Percentiles rank a stretch among this genome's conserved stretches.
phyloP scores from a whole-genome alignment of 345 rosid genomes.

The Gossypium rotundifolium region DNA sequence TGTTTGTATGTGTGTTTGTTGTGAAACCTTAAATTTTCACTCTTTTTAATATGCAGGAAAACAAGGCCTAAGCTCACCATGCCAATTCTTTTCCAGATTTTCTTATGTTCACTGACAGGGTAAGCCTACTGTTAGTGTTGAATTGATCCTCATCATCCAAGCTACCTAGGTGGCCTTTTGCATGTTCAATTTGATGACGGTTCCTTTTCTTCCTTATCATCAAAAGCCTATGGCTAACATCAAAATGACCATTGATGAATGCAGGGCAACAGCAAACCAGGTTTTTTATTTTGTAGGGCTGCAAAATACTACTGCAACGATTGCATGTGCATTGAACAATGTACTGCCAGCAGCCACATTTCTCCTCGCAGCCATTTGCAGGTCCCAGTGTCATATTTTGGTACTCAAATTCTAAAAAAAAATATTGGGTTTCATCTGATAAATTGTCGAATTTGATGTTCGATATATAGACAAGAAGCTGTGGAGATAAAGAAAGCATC shows the following conservation, averaged over 20 bases:
- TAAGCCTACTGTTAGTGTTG: constrained; percentile 15
- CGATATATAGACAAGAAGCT: constrained; percentile 54
- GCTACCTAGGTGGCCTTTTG: background rate
- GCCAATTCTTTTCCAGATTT: constrained; percentile 45
- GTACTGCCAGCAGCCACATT: constrained; percentile 78
- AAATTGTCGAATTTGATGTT: background rate
- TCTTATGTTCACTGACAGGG: constrained; percentile 90
- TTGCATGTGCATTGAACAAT: constrained; percentile 81
- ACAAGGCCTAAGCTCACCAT: constrained; percentile 65
- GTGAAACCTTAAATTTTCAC: background rate
- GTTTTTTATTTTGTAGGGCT: constrained; percentile 79
- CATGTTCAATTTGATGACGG: background rate
- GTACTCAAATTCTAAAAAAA: no score
- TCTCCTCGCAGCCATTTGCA: constrained; percentile 64
- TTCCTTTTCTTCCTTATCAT: background rate
- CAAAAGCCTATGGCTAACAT: background rate
- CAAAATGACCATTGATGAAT: background rate
- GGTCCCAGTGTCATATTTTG: constrained; percentile 27
- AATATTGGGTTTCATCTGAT: background rate
- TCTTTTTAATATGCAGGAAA: constrained; percentile 40
- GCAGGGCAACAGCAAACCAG: constrained; percentile 72
- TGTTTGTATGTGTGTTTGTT: background rate
- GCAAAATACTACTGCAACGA: constrained; percentile 60
- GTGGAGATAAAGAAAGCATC: constrained; percentile 49
- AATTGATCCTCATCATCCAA: background rate